Conservation (phyloP, 2,329 filamentous ascomycete genomes). For the Monilinia laxa region DNA sequence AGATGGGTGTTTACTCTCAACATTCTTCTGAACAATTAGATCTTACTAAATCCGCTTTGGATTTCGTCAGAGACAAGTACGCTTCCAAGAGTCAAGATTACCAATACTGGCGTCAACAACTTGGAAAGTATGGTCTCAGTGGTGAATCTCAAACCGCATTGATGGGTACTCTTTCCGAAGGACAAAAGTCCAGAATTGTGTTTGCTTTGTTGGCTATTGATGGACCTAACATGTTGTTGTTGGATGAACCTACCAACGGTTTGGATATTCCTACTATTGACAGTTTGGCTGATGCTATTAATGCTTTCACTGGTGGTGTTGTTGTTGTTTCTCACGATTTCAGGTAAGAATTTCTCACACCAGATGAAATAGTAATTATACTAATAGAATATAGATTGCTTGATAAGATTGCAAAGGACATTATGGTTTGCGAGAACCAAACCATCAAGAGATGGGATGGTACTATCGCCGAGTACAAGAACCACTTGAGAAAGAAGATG, state of each 20-base stretch:
- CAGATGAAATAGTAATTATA: not conserved
- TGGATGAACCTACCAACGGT: slow-evolving; percentile 99
- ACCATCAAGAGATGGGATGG: slow-evolving; percentile 88
- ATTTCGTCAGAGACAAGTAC: slow-evolving; percentile 98
- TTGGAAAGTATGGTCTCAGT: slow-evolving; percentile 88
- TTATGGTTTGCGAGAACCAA: slow-evolving; percentile 98
- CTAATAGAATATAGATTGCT: slow-evolving; percentile 66
- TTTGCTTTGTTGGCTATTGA: slow-evolving; percentile 96
- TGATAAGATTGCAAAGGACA: slow-evolving; percentile 99
- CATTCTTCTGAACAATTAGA: slow-evolving; percentile 98
- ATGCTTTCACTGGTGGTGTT: slow-evolving; percentile 89
- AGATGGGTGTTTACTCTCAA: slow-evolving; percentile 97
- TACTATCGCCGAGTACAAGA: slow-evolving; percentile 92
- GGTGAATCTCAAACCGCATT: slow-evolving; percentile 94
- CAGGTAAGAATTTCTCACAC: slow-evolving; percentile 61
- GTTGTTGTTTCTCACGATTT: slow-evolving; percentile 99
- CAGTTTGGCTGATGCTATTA: slow-evolving; percentile 95
- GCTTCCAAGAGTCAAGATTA: slow-evolving; percentile 86
- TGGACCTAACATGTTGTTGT: slow-evolving; percentile 91
- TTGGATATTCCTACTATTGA: slow-evolving; percentile 98
- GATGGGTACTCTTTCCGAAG: slow-evolving; percentile 97
- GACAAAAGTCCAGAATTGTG: slow-evolving; percentile 96
- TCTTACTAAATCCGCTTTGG: slow-evolving; percentile 93
- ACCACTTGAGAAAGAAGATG: slow-evolving; percentile 99
- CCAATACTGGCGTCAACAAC: slow-evolving; percentile 98